A percentile compares a stretch with the other conserved stretches of the same genome.
These are phyloP conservation scores for Dothidotthia symphoricarpi DNA, from an alignment of 2,329 filamentous ascomycete genomes.

Conservation along the genomic window DNA sequence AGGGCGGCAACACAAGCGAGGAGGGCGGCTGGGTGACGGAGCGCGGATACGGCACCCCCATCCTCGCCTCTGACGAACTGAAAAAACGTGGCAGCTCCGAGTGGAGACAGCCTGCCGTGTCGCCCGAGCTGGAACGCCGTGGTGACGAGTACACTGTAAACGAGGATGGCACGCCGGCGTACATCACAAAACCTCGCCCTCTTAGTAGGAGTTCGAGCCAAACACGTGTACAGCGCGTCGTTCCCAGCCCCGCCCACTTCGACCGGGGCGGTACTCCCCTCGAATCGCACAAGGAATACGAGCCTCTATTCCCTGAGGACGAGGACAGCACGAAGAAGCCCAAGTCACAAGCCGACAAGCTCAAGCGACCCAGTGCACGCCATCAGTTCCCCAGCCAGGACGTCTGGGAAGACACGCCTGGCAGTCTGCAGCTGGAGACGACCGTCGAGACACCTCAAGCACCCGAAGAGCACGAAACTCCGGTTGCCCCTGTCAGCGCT, in stretches of 20 bases:
- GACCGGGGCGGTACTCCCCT: constrained; percentile 64
- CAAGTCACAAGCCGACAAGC: constrained; percentile 54
- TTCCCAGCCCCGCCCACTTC: constrained; percentile 43
- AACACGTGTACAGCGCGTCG: constrained; percentile 49
- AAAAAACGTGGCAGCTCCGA: constrained; percentile 68
- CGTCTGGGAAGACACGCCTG: constrained; percentile 94
- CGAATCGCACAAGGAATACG: constrained; percentile 89
- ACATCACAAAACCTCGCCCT: constrained; percentile 53
- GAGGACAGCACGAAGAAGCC: constrained; percentile 61
- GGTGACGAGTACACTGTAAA: constrained; percentile 55
- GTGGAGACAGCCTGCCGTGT: constrained; percentile 75
- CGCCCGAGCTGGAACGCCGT: constrained; percentile 62
- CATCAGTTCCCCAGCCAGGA: constrained; percentile 89
- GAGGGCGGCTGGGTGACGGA: constrained; percentile 57
- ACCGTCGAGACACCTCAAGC: constrained; percentile 81
- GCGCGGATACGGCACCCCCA: constrained; percentile 68
- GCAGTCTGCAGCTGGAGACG: constrained; percentile 72
- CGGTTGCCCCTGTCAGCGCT: constrained; percentile 39
- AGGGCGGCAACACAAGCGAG: constrained; percentile 47
- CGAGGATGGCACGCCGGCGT: constrained; percentile 38
- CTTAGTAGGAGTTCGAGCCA: constrained; percentile 49
- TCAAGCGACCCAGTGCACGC: constrained; percentile 53
- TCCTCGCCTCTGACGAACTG: constrained; percentile 85
- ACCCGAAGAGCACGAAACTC: constrained; percentile 46
- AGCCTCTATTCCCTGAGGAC: constrained; percentile 80